phyloP scores from a whole-genome alignment of 345 rosid genomes.

The Boechera divaricarpa region DNA sequence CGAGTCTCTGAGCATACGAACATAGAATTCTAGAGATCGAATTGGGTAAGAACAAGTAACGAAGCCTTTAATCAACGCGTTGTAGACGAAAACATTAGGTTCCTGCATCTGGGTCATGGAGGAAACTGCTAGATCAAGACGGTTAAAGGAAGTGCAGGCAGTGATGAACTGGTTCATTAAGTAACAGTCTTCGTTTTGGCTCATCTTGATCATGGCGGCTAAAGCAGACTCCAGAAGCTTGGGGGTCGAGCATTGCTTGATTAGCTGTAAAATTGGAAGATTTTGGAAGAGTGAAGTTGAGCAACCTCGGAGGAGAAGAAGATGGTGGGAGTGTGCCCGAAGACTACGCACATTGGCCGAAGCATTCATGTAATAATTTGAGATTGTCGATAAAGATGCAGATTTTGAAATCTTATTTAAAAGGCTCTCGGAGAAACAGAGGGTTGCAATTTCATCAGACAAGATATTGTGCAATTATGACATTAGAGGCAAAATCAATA shows the following conservation, averaged over 20 bases:
- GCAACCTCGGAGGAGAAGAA: constrained; percentile 29
- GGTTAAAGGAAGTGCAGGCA: constrained; percentile 48
- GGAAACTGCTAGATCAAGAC: constrained; percentile 51
- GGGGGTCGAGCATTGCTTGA: constrained; percentile 46
- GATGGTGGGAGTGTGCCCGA: constrained; percentile 7
- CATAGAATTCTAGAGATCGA: constrained; percentile 52
- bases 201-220: constrained; percentile 64
- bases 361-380: constrained; percentile 24
- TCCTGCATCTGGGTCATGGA: constrained; percentile 55
- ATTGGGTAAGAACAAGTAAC: constrained; percentile 47
- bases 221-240: constrained; percentile 55
- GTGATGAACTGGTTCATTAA: constrained; percentile 69
- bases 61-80: constrained; percentile 66
- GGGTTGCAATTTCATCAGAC: neutral
- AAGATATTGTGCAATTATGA: neutral
- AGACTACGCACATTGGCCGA: constrained; percentile 13
- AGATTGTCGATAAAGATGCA: constrained; percentile 3
- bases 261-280: constrained; percentile 19
- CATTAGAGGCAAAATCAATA: neutral
- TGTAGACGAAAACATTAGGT: constrained; percentile 74
- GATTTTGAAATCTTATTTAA: neutral
- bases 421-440: neutral
- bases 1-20: constrained; percentile 55
- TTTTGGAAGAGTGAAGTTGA: constrained; percentile 12
- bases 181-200: constrained; percentile 62